phyloP scores from a whole-genome alignment of 331 rosid genomes.

The Stylosanthes scabra region DNA sequence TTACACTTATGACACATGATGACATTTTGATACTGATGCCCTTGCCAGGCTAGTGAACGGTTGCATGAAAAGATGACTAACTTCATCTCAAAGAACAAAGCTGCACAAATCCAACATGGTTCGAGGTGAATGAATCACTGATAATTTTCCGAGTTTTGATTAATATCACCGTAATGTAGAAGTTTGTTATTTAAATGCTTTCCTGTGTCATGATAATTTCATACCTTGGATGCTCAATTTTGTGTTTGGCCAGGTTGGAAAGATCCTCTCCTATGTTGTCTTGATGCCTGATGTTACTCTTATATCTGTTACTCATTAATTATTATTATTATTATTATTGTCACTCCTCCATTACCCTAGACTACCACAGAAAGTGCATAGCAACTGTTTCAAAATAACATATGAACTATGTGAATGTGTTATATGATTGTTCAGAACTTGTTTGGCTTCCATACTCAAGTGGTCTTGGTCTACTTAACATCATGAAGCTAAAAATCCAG shows the following conservation, averaged over 20 bases:
- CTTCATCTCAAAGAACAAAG: conserved; percentile 86
- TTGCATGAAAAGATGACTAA: conserved; percentile 93
- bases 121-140: conserved; percentile 72
- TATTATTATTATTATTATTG: conserved; percentile 30
- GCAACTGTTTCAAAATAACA: conserved; percentile 6
- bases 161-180: conserved; percentile 14
- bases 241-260: neutral
- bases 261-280: conserved; percentile 9
- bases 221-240: neutral
- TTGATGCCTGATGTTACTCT: conserved; percentile 3
- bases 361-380: neutral
- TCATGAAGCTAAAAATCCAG: neutral
- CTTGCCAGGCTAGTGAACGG: conserved; percentile 86
- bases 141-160: conserved; percentile 27
- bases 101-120: conserved; percentile 91
- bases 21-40: conserved; percentile 41
- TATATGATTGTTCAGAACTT: conserved; percentile 9
- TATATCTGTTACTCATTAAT: too few species aligned
- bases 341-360: conserved; percentile 25
- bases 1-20: conserved; percentile 8
- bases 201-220: too few species aligned
- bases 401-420: conserved; percentile 1
- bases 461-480: conserved; percentile 27
- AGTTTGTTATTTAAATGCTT: too few species aligned
- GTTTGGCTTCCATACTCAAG: neutral